Base-by-base conservation (phyloP, 768 basidiomycete genomes). In the Rhizopogon vesiculosus region DNA sequence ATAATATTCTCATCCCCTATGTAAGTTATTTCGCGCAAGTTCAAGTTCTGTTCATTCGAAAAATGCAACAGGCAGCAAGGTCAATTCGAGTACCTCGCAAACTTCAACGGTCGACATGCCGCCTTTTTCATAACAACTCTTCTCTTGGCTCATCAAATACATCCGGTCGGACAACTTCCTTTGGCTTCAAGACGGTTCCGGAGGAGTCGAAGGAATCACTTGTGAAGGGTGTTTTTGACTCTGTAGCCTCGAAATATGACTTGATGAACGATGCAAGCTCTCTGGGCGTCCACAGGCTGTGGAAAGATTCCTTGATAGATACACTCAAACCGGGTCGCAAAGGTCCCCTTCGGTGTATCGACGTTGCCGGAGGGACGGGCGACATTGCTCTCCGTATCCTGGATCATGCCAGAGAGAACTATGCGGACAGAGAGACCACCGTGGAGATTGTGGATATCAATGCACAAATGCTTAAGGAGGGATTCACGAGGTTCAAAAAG, bases 221-320 rank as follows among this genome's bases (percentile, higher is more conserved):
- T 45, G 97, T 99, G 59, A 92, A 91, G 64, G 82, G 82, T 60
- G 95, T 99, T 51, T 99, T 99, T 74, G 86, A 91, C 66, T 96
- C 92, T 7, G 97, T 99, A 55, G 94, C 97, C 42, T 88, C 91
- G 38, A 88, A 82, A 44, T 99, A 99, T 73, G 97, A 98, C 72
- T 71, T 98, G 42, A 97, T 99, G 96, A 99, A 99, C 77, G 97
- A 98, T 67, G 92, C 94, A n/a, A 91, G 94, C 71, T 98, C 97
- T 3, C 73, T 98, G 58, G 97, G 97, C 38, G 87, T 98, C 9
- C 97, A 98, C 67, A 82, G 97, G 53, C 75, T 99, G 22, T 99
- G 97, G 97, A 99, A 98, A 73, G 94, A 98, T 69, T 78, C 85
- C 16, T 91, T 91, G 66, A 86, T 98, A 28, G 80, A 84, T 1